Conservation (phyloP, 208 protist species). For the Leishmania major region DNA sequence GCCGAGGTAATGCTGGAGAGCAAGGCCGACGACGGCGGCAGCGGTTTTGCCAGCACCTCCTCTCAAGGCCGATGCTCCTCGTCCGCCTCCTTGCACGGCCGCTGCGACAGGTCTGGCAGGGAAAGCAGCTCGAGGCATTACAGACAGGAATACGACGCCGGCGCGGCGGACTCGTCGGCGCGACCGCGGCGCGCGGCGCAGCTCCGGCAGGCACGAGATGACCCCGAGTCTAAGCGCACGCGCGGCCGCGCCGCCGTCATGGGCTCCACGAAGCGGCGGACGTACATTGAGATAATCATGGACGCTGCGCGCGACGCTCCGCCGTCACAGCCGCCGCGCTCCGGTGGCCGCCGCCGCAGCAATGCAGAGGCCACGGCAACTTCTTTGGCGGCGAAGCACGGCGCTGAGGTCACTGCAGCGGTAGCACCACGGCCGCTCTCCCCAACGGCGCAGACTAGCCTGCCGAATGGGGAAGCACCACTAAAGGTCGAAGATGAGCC, state of each 20-base stretch:
- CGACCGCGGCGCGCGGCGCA: neutral
- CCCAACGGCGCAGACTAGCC: neutral
- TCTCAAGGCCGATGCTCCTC: neutral
- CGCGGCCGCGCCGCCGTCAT: conserved; percentile 27
- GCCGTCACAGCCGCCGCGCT: neutral
- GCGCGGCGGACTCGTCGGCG: neutral
- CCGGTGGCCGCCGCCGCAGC: neutral
- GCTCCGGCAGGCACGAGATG: neutral
- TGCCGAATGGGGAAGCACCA: neutral
- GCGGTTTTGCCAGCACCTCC: neutral
- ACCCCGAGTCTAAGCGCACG: neutral
- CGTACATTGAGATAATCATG: conserved; percentile 33
- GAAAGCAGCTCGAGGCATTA: neutral
- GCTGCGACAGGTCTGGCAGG: neutral
- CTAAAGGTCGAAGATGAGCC: neutral
- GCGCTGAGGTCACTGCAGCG: neutral
- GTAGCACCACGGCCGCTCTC: too few species aligned
- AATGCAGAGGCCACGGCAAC: neutral
- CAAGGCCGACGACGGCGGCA: neutral
- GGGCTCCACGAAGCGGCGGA: conserved; percentile 24
- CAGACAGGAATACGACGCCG: neutral
- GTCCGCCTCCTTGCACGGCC: neutral
- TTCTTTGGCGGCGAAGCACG: neutral
- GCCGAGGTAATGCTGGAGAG: conserved; percentile 15
- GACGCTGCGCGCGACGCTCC: conserved; percentile 23